A percentile compares a stretch with the other conserved stretches of the same genome.
These are phyloP conservation scores for Aspergillus baeticus DNA, from an alignment of 495 filamentous ascomycete species.

Conservation along the genomic window DNA sequence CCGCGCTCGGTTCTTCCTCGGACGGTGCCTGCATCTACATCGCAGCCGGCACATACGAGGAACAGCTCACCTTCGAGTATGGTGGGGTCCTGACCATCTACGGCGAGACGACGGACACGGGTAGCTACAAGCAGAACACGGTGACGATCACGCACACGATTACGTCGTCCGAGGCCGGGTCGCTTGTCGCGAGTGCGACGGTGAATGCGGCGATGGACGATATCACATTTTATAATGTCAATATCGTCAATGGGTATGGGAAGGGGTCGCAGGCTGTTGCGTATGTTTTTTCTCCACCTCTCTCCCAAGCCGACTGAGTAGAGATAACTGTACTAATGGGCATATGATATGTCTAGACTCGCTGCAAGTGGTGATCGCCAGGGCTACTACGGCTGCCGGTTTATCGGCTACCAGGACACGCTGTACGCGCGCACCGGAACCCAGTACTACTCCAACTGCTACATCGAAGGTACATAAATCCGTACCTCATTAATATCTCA, in stretches of 20 bases:
- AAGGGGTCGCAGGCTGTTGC: slow-evolving; percentile 35
- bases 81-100: slow-evolving; percentile 37
- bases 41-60: slow-evolving; percentile 42
- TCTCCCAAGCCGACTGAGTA: too few relatives aligned
- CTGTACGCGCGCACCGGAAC: slow-evolving; percentile 55
- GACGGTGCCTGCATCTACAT: slow-evolving; percentile 32
- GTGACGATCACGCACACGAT: slow-evolving; percentile 59
- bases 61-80: slow-evolving; percentile 53
- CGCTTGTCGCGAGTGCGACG: slow-evolving; percentile 51
- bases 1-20: slow-evolving; percentile 23
- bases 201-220: slow-evolving; percentile 51
- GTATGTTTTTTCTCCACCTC: slow-evolving; percentile 20
- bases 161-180: slow-evolving; percentile 45
- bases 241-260: slow-evolving; percentile 53
- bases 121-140: slow-evolving; percentile 54
- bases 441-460: slow-evolving; percentile 56
- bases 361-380: slow-evolving; percentile 48
- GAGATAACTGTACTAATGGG: too few relatives aligned
- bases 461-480: slow-evolving; percentile 40
- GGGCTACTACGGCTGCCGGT: slow-evolving; percentile 59
- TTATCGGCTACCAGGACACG: slow-evolving; percentile 66
- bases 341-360: slow-evolving; percentile 25
- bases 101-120: slow-evolving; percentile 57
- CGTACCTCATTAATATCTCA: not conserved
- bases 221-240: slow-evolving; percentile 62